Conservation (phyloP, 164 flowering plant species). For the Pachysandra terminalis region DNA sequence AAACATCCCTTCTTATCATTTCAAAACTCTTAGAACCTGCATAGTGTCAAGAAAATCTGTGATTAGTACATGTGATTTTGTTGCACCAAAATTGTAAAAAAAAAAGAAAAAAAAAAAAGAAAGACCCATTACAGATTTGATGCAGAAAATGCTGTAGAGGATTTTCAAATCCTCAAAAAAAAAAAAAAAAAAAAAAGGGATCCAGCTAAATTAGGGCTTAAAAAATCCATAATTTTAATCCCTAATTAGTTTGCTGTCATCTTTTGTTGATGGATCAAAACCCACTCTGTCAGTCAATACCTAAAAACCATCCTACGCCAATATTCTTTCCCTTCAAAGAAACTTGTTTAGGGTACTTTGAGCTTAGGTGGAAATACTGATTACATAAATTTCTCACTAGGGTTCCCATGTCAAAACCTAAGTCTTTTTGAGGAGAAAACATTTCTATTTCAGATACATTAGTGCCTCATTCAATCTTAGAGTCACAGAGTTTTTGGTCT, state of each 20-base stretch:
- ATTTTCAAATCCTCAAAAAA: slow-evolving; percentile 40
- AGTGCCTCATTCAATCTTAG: too few relatives aligned
- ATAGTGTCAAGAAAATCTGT: too few relatives aligned
- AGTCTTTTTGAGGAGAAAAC: background rate
- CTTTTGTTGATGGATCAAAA: slow-evolving; percentile 86
- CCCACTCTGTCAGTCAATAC: slow-evolving; percentile 65
- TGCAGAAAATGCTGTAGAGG: background rate
- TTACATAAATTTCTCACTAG: background rate
- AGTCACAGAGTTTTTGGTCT: too few relatives aligned
- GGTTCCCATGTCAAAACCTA: slow-evolving; percentile 5
- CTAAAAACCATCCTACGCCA: too few relatives aligned
- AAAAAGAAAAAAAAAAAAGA: too few relatives aligned
- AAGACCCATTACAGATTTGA: too few relatives aligned
- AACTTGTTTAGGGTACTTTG: slow-evolving; percentile 18
- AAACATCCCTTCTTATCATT: too few relatives aligned
- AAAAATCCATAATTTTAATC: slow-evolving; percentile 31
- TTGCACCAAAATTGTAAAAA: too few relatives aligned
- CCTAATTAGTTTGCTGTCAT: slow-evolving; percentile 74
- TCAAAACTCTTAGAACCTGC: too few relatives aligned
- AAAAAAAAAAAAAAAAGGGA: too few relatives aligned
- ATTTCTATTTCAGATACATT: too few relatives aligned
- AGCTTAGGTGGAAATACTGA: slow-evolving; percentile 4
- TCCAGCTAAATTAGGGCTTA: slow-evolving; percentile 39
- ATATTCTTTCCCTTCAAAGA: slow-evolving; percentile 44
- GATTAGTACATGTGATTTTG: too few relatives aligned